Conservation (phyloP, 1,284 basidiomycete species). For the Grifola frondosa region DNA sequence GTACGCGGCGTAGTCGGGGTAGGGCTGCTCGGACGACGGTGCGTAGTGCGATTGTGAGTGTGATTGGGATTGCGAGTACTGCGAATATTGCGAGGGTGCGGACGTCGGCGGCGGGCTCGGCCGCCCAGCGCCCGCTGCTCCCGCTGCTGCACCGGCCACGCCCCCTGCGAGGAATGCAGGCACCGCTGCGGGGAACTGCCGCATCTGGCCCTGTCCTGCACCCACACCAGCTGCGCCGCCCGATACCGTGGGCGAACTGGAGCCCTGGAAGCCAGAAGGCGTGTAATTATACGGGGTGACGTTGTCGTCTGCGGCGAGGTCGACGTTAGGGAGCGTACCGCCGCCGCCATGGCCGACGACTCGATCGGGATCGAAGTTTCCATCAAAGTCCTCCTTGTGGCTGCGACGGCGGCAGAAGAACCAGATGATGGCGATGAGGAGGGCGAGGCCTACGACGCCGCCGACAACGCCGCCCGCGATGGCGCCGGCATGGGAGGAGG, state of each 20-base stretch:
- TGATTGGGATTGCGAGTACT: slow-evolving; percentile 18
- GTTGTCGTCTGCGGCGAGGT: slow-evolving; percentile 37
- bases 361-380: slow-evolving; percentile 51
- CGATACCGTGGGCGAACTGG: slow-evolving; percentile 7
- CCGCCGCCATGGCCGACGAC: slow-evolving; percentile 30
- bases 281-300: slow-evolving; percentile 36
- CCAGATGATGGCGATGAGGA: slow-evolving; percentile 28
- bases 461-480: slow-evolving; percentile 43
- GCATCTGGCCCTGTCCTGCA: slow-evolving; percentile 19
- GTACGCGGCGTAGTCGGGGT: slow-evolving; percentile 27
- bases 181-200: slow-evolving; percentile 23
- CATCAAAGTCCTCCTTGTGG: slow-evolving; percentile 44
- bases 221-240: slow-evolving; percentile 1
- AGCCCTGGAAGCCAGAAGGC: slow-evolving; percentile 9
- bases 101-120: slow-evolving; percentile 8
- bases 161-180: slow-evolving; percentile 27
- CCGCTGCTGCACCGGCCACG: slow-evolving; percentile 18
- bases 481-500: slow-evolving; percentile 32
- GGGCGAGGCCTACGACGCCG: slow-evolving; percentile 31
- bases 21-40: slow-evolving; percentile 21
- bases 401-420: slow-evolving; percentile 25
- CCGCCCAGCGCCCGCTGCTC: slow-evolving; percentile 3
- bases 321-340: slow-evolving; percentile 34
- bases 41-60: slow-evolving; percentile 23
- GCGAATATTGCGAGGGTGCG: slow-evolving; percentile 25